These are phyloP conservation scores for Eucalyptus polyanthemos DNA, from an alignment of 345 rosid species.

Conservation along the genomic window DNA sequence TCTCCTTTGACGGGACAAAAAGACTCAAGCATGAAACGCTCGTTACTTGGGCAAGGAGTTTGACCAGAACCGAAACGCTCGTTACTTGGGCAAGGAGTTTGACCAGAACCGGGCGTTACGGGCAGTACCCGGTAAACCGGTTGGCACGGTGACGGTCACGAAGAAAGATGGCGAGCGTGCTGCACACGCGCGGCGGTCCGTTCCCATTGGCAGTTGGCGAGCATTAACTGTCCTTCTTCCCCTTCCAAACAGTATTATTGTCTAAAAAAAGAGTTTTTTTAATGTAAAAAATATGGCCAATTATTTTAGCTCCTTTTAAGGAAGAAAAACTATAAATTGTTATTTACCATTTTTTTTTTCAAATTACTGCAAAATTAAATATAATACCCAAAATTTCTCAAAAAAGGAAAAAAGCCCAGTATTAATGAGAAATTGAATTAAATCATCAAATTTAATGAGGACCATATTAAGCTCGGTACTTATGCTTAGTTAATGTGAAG, in stretches of 20 bases:
- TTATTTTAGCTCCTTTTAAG: background rate
- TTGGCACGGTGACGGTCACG: conserved; percentile 14
- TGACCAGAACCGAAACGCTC: background rate
- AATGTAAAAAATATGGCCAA: background rate
- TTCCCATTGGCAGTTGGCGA: conserved; percentile 50
- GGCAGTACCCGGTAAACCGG: conserved; percentile 6
- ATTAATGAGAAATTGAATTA: background rate
- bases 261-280: background rate
- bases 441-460: background rate
- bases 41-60: background rate
- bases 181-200: conserved; percentile 17
- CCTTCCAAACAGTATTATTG: background rate
- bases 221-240: conserved; percentile 37
- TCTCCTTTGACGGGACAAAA: background rate
- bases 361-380: background rate
- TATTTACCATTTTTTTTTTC: background rate
- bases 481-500: background rate
- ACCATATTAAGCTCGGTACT: background rate
- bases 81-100: background rate
- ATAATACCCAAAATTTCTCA: background rate
- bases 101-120: background rate
- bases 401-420: background rate
- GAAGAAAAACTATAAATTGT: background rate
- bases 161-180: background rate
- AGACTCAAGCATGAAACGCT: background rate